Evolutionary conservation across 2,329 filamentous ascomycete genomes (phyloP).

Genomic region (Phyllosticta citribraziliensis): DNA sequence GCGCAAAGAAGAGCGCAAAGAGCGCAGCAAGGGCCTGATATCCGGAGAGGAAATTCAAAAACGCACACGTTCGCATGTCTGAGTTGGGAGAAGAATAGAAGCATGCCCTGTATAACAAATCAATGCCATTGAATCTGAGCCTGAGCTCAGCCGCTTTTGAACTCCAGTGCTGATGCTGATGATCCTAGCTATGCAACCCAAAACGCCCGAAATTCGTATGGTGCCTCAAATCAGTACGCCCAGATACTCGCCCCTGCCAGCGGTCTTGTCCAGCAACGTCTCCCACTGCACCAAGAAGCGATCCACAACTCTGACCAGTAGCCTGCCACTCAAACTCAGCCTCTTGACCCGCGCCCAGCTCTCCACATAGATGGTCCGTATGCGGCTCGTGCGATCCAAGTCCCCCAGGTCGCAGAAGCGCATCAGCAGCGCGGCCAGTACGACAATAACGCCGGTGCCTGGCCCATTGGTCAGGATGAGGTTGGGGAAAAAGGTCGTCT

Average conservation of each 20-base stretch:
- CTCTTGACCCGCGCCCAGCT: constrained; percentile 80
- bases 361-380: constrained; percentile 79
- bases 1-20: not conserved
- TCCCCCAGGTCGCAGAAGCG: constrained; percentile 39
- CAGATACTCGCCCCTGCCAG: constrained; percentile 33
- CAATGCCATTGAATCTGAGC: not conserved
- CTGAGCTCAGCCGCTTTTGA: not conserved
- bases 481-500: constrained; percentile 41
- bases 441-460: constrained; percentile 72
- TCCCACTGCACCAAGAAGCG: constrained; percentile 77
- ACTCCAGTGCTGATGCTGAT: not conserved
- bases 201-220: not conserved
- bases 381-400: constrained; percentile 37
- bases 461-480: constrained; percentile 82
- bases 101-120: not conserved
- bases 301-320: constrained; percentile 65
- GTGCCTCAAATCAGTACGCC: constrained; percentile 25
- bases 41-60: not conserved
- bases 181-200: not conserved
- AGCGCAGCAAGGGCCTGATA: not conserved
- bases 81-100: not conserved
- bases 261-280: constrained; percentile 40
- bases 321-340: constrained; percentile 73
- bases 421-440: constrained; percentile 47
- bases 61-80: not conserved